Percentiles rank a stretch among this genome's conserved stretches.
Conservation (phyloP, 164 flowering plant species). For the Dillenia suffruticosa region DNA sequence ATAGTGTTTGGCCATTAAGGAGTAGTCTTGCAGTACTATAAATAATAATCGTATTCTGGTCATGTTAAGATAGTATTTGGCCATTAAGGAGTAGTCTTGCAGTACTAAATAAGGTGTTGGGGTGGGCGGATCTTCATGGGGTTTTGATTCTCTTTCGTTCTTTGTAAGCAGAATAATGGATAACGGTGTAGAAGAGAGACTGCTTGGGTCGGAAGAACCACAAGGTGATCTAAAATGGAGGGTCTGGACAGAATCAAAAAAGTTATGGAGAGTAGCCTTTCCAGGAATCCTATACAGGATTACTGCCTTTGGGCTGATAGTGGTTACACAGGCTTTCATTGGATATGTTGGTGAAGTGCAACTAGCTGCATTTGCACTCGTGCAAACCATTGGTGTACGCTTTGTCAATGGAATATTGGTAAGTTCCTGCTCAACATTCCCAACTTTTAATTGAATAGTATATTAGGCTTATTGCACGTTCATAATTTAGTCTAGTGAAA, state of each 20-base stretch:
- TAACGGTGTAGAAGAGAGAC: background rate
- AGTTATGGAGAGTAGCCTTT: slow-evolving; percentile 16
- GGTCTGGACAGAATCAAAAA: slow-evolving; percentile 18
- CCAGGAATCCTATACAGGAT: slow-evolving; percentile 13
- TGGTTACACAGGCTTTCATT: slow-evolving; percentile 21
- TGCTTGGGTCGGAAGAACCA: background rate
- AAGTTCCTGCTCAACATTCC: background rate
- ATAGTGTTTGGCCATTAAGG: no score
- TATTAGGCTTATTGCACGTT: no score
- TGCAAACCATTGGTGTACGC: slow-evolving; percentile 9
- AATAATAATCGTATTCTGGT: no score
- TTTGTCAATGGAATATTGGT: slow-evolving; percentile 22
- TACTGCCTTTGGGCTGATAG: slow-evolving; percentile 8
- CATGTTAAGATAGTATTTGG: no score
- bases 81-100: no score
- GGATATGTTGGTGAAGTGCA: slow-evolving; percentile 15
- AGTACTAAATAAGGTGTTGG: no score
- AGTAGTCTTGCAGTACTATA: no score
- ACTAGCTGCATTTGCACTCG: slow-evolving; percentile 22
- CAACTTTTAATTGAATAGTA: no score
- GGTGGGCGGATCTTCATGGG: no score
- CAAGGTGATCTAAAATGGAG: slow-evolving; percentile 1
- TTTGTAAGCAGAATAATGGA: slow-evolving; percentile 1
- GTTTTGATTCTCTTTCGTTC: background rate
- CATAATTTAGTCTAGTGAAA: no score